phyloP scores from a whole-genome alignment of 106 monocot species.

The Apostasia ramifera region DNA sequence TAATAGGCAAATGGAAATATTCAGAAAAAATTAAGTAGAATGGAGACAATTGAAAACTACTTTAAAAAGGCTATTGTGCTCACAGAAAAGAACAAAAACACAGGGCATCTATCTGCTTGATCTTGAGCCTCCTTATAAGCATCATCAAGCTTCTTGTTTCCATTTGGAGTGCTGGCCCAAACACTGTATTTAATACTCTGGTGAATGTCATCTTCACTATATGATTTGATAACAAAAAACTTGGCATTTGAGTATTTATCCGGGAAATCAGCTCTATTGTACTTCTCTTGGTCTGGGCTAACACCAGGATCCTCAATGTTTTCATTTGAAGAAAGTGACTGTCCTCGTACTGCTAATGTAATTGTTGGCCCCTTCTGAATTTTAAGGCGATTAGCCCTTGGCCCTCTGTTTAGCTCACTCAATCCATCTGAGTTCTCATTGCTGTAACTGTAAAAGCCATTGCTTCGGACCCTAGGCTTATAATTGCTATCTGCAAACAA shows the following conservation, averaged over 20 bases:
- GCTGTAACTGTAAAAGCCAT: conserved; percentile 41
- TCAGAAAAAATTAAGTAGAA: neutral
- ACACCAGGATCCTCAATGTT: conserved; percentile 26
- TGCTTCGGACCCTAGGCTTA: conserved; percentile 42
- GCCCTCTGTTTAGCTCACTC: conserved; percentile 68
- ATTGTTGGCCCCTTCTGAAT: conserved; percentile 22
- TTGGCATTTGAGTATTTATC: conserved; percentile 57
- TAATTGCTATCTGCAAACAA: conserved; percentile 35
- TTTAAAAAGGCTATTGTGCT: conserved; percentile 12
- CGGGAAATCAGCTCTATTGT: conserved; percentile 55
- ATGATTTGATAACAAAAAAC: conserved; percentile 82
- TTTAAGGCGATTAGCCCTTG: conserved; percentile 45
- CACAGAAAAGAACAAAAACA: conserved; percentile 85
- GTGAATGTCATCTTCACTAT: conserved; percentile 87
- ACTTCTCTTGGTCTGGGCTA: conserved; percentile 43
- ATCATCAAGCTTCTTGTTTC: conserved; percentile 81
- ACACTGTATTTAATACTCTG: conserved; percentile 76
- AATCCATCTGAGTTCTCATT: conserved; percentile 63
- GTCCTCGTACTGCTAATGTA: conserved; percentile 28
- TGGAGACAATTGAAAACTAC: neutral
- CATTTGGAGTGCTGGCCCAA: conserved; percentile 86
- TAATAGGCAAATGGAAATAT: neutral
- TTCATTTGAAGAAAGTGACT: conserved; percentile 19
- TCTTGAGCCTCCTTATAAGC: conserved; percentile 58
- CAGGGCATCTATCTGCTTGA: conserved; percentile 42